These are phyloP conservation scores for Casuarina glauca DNA, from an alignment of 306 rosid genomes.

Conservation along the genomic window DNA sequence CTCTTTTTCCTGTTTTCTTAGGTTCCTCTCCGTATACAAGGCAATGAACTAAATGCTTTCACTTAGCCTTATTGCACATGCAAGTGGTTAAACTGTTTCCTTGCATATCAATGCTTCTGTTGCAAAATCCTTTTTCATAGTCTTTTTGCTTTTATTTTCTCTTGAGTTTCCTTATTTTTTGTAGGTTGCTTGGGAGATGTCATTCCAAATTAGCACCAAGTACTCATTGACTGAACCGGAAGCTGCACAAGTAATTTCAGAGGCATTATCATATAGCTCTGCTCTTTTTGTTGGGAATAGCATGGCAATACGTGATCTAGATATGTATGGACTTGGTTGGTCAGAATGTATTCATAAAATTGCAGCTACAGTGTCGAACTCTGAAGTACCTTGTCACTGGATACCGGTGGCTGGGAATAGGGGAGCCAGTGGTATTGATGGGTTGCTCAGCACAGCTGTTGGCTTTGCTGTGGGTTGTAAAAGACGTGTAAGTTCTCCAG, in stretches of 20 bases:
- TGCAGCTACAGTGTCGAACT: slow-evolving; percentile 45
- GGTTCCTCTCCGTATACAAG: background rate
- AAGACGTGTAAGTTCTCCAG: slow-evolving; percentile 52
- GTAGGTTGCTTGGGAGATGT: slow-evolving; percentile 83
- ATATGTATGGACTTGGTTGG: slow-evolving; percentile 78
- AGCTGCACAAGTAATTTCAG: slow-evolving; percentile 66
- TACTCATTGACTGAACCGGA: slow-evolving; percentile 81
- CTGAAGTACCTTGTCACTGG: slow-evolving; percentile 57
- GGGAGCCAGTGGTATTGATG: slow-evolving; percentile 99
- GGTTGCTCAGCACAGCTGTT: slow-evolving; percentile 88
- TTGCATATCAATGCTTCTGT: background rate
- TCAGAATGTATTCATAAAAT: slow-evolving; percentile 39
- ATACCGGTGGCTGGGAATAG: slow-evolving; percentile 78
- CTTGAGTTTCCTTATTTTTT: slow-evolving; percentile 21
- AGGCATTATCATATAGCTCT: slow-evolving; percentile 65
- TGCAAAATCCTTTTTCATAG: background rate
- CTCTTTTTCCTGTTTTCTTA: background rate
- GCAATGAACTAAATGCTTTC: background rate
- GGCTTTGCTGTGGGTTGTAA: slow-evolving; percentile 93
- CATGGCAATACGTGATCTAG: slow-evolving; percentile 91
- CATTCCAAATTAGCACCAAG: slow-evolving; percentile 69
- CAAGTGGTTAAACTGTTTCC: slow-evolving; percentile 16
- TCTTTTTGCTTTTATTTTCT: slow-evolving; percentile 9
- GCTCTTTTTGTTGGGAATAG: slow-evolving; percentile 95
- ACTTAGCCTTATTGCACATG: slow-evolving; percentile 15